A percentile compares a stretch with the other conserved stretches of the same genome.
Conservation (phyloP, 768 basidiomycete species). For the Suillus hirtellus region DNA sequence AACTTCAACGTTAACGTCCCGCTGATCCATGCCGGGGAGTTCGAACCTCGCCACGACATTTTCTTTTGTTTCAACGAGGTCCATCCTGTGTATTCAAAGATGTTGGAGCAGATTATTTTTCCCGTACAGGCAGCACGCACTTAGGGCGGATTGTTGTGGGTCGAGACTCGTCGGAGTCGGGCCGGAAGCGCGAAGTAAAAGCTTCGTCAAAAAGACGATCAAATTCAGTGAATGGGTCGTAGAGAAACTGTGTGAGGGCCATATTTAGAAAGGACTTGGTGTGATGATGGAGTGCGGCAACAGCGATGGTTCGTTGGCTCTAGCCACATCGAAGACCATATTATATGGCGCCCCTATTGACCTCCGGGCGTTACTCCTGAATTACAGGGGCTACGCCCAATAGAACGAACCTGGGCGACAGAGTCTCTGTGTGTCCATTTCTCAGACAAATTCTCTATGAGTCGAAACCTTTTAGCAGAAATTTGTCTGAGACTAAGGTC, state of each 20-base stretch:
- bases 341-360: background rate
- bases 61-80: constrained; percentile 46
- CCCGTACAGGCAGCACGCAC: constrained; percentile 9
- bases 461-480: background rate
- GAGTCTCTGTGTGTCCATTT: no score
- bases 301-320: background rate
- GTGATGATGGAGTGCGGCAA: background rate
- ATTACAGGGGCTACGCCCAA: no score
- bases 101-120: background rate
- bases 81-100: constrained; percentile 34
- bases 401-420: no score
- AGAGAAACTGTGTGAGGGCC: constrained; percentile 36
- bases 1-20: constrained; percentile 48
- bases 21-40: constrained; percentile 53
- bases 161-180: constrained; percentile 5
- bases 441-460: no score
- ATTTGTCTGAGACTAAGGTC: background rate
- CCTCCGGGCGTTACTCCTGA: background rate
- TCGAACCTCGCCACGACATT: constrained; percentile 54
- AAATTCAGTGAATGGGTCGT: constrained; percentile 45
- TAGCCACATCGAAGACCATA: no score
- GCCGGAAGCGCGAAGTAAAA: constrained; percentile 22
- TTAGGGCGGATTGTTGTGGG: constrained; percentile 22
- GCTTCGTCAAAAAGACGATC: constrained; percentile 47
- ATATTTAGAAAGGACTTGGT: background rate